A percentile compares a stretch with the other conserved stretches of the same genome.
phyloP scores from a whole-genome alignment of 2,329 filamentous ascomycete genomes.

The Hysterium pulicare region DNA sequence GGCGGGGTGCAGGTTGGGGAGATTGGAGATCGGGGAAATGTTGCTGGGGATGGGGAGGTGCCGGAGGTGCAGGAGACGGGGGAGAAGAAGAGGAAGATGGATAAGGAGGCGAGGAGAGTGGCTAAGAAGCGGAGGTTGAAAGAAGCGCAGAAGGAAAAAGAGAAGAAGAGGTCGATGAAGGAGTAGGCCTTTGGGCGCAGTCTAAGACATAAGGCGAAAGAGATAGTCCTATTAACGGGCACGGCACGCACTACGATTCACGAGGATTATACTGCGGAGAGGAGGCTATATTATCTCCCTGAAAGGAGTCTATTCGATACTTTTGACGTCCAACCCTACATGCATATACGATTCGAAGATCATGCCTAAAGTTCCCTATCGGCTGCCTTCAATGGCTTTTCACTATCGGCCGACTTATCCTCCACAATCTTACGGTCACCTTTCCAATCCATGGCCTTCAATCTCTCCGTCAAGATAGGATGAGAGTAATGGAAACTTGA shows the following conservation, averaged over 20 bases:
- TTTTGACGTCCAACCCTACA: neutral
- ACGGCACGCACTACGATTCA: neutral
- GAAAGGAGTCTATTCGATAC: neutral
- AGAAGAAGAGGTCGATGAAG: conserved; percentile 9
- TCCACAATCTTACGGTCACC: conserved; percentile 56
- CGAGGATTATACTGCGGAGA: neutral
- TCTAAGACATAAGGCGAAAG: neutral
- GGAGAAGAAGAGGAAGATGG: conserved; percentile 28
- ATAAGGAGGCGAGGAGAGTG: conserved; percentile 54
- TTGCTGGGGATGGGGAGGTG: conserved; percentile 26
- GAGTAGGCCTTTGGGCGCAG: conserved; percentile 9
- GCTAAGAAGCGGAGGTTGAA: conserved; percentile 54
- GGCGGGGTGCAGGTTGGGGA: conserved; percentile 42
- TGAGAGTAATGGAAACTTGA: conserved; percentile 98
- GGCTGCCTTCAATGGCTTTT: conserved; percentile 64
- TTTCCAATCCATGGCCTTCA: conserved; percentile 87
- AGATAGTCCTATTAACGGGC: neutral
- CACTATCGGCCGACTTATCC: conserved; percentile 51
- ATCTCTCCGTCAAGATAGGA: conserved; percentile 88
- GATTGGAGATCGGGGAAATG: conserved; percentile 33
- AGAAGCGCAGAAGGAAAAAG: conserved; percentile 38
- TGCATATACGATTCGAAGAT: neutral
- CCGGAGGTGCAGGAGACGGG: conserved; percentile 21
- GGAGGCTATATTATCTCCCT: neutral
- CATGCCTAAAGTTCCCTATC: conserved; percentile 68